Evolutionary conservation across 2,329 filamentous ascomycete genomes (phyloP).

Genomic region (Phialophora tarda): DNA sequence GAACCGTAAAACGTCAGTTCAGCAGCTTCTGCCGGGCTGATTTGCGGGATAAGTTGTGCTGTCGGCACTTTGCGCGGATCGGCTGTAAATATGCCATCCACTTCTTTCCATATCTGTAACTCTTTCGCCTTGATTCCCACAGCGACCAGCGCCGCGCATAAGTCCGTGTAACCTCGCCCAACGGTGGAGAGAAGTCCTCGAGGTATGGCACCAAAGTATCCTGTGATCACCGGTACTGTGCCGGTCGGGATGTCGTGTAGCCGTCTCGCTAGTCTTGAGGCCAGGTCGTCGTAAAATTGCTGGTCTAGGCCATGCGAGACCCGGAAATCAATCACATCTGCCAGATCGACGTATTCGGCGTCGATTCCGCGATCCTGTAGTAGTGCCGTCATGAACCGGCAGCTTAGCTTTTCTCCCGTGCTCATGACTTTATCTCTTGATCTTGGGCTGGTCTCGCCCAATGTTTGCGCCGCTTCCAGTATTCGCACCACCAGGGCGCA

Average conservation of each 20-base stretch:
- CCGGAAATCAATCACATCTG: constrained; percentile 76
- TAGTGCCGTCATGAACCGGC: constrained; percentile 84
- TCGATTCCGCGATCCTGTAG: constrained; percentile 80
- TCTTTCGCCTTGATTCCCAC: constrained; percentile 87
- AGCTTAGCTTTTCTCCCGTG: constrained; percentile 95
- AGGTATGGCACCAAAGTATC: constrained; percentile 93
- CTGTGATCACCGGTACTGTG: constrained; percentile 80
- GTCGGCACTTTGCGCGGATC: constrained; percentile 91
- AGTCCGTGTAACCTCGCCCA: constrained; percentile 93
- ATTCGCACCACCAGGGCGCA: constrained; percentile 82
- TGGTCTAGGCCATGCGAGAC: constrained; percentile 64
- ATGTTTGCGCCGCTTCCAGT: constrained; percentile 65
- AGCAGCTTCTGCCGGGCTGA: constrained; percentile 92
- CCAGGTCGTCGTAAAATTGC: constrained; percentile 71
- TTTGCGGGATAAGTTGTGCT: constrained; percentile 82
- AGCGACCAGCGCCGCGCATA: constrained; percentile 89
- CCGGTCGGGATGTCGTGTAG: constrained; percentile 66
- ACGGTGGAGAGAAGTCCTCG: constrained; percentile 90
- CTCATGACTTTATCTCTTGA: constrained; percentile 89
- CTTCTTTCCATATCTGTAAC: constrained; percentile 98
- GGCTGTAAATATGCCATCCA: constrained; percentile 89
- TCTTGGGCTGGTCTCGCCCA: constrained; percentile 73
- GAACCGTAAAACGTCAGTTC: constrained; percentile 94
- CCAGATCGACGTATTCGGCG: constrained; percentile 87
- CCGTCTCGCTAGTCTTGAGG: constrained; percentile 66